Base-by-base conservation (phyloP, 495 filamentous ascomycete species). In the Thozetella sp. region DNA sequence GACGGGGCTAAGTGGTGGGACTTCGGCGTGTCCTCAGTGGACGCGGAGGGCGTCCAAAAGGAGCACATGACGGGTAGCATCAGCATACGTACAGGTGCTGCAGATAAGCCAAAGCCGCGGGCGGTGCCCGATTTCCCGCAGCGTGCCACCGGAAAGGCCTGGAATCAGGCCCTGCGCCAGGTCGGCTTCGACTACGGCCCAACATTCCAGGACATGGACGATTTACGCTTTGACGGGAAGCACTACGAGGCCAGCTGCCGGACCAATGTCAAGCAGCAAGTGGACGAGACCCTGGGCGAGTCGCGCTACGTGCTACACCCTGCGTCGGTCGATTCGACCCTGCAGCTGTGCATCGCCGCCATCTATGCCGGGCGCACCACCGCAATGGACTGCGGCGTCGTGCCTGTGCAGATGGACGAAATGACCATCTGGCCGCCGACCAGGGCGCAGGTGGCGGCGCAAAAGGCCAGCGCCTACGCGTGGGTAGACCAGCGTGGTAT, bases 291-390 rank as follows among this genome's bases (percentile, higher is more conserved):
- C 6, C 20, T 54, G 1, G 70, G 66, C n/a, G 73, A 79, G 59
- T 74, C 76, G 10, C 60, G 69, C n/a, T 73, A 76, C 54, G 53
- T 67, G 0, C 46, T 80, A 3, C 78, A 80, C 60, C 78, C 76
- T 0, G 60, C 70, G 0, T 55, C 65, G 1, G 58, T 80, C 23
- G 77, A 80, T 55, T 60, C 59, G 1, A 64, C 63, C 15, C 62
- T 78, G 17, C 78, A 79, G 60, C 69, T 76, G 1, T 56, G 65
- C 27, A 74, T 73, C 48, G 56, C 69, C 24, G 62, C 76, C 26
- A 67, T 73, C 50, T 62, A 71, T 26, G 64, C 61, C 19, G 74
- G 74, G 4, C 60, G 60, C 9, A 58, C 61, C 46, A 69, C 64
- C 12, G 66, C 57, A 12, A 69, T 78, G 67, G 37, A 63, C 2